Percentiles rank a stretch among this genome's conserved stretches.
Evolutionary conservation across 352 stramenopile species (phyloP).

Genomic region (Pythium dissotocum): DNA sequence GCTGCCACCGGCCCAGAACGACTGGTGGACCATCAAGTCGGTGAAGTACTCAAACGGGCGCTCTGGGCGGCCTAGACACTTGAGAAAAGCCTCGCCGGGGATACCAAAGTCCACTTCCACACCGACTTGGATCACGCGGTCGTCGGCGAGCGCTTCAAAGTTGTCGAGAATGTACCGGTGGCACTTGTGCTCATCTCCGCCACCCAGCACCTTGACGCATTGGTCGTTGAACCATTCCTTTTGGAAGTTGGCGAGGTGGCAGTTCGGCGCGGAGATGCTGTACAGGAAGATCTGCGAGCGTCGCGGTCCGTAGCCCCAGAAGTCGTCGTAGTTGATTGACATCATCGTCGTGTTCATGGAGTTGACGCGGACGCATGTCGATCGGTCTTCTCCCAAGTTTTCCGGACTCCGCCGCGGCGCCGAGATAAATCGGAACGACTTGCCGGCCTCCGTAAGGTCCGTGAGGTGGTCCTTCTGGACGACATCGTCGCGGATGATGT

Average conservation of each 20-base stretch:
- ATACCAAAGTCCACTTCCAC: constrained; percentile 31
- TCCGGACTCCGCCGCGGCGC: constrained; percentile 17
- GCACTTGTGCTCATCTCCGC: constrained; percentile 27
- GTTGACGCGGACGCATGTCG: constrained; percentile 1
- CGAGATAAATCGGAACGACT: constrained; percentile 28
- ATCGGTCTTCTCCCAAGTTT: constrained; percentile 28
- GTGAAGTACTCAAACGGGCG: constrained; percentile 32
- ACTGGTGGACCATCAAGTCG: constrained; percentile 33
- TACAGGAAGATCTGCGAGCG: constrained; percentile 31
- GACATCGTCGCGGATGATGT: constrained; percentile 38
- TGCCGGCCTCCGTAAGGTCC: constrained; percentile 32
- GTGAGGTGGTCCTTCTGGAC: constrained; percentile 28
- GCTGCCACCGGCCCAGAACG: constrained; percentile 33
- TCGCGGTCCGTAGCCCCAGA: constrained; percentile 27
- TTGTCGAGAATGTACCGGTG: constrained; percentile 36
- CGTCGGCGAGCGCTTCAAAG: constrained; percentile 26
- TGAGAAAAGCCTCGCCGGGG: constrained; percentile 30
- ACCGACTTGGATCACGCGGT: constrained; percentile 29
- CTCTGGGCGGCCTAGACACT: constrained; percentile 26
- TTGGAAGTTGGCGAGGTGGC: constrained; percentile 36
- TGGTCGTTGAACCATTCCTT: constrained; percentile 24
- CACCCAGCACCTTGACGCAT: neutral
- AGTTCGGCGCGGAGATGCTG: constrained; percentile 42
- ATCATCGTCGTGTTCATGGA: constrained; percentile 28
- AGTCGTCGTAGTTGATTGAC: constrained; percentile 32